These are phyloP conservation scores for Penicillium occitanis DNA, from an alignment of 2,329 filamentous ascomycete genomes.

Conservation along the genomic window DNA sequence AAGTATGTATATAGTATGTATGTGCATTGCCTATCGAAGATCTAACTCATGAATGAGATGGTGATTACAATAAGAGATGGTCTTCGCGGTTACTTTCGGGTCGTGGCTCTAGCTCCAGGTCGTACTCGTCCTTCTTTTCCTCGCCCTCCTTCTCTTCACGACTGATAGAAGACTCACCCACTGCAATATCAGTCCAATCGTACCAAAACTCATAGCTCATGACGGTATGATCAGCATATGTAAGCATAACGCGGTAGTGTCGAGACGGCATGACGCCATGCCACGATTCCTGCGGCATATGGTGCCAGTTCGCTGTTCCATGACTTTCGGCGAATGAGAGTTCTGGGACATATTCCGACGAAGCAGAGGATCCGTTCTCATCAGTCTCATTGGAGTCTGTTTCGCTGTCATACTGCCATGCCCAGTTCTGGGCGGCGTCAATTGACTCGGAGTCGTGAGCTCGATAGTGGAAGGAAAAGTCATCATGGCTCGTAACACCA, in stretches of 20 bases:
- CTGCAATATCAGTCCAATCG: constrained; percentile 33
- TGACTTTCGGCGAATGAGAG: constrained; percentile 38
- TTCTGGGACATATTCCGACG: background rate
- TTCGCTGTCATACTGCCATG: constrained; percentile 14
- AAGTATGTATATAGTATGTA: constrained; percentile 4
- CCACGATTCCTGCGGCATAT: constrained; percentile 40
- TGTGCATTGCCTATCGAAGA: background rate
- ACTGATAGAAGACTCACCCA: constrained; percentile 7
- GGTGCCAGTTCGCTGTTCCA: constrained; percentile 33
- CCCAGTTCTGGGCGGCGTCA: background rate
- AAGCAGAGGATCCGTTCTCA: constrained; percentile 7
- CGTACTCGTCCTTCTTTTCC: background rate
- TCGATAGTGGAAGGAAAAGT: constrained; percentile 28
- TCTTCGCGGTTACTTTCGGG: background rate
- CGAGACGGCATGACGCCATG: constrained; percentile 44
- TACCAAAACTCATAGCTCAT: constrained; percentile 61
- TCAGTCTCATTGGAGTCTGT: background rate
- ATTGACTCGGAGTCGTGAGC: constrained; percentile 13
- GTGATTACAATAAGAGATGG: background rate
- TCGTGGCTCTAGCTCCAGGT: background rate
- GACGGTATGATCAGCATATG: constrained; percentile 57
- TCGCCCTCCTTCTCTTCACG: background rate
- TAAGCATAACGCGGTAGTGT: constrained; percentile 55
- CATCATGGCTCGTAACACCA: constrained; percentile 23
- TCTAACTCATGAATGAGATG: background rate